phyloP scores from a whole-genome alignment of 257 asterid genomes.

The Solanum verrucosum region DNA sequence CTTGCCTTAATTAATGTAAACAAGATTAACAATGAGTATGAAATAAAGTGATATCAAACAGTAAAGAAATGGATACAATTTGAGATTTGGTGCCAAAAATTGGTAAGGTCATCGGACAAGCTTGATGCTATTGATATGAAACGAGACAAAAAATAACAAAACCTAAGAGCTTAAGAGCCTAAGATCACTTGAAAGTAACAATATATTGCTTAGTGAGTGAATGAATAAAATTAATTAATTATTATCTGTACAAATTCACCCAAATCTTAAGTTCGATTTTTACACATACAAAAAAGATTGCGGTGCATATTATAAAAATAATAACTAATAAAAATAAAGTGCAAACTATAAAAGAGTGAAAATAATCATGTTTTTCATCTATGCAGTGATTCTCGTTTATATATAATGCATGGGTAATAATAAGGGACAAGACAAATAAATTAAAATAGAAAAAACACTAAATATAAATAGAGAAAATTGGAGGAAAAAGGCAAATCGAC shows the following conservation, averaged over 20 bases:
- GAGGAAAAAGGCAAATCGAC: too few relatives aligned
- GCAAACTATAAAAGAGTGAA: background rate
- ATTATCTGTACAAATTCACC: too few relatives aligned
- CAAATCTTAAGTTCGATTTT: too few relatives aligned
- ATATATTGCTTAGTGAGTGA: too few relatives aligned
- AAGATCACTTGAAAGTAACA: too few relatives aligned
- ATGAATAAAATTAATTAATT: too few relatives aligned
- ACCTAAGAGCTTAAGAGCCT: background rate
- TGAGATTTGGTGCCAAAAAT: background rate
- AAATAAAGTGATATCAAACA: background rate
- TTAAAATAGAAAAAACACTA: too few relatives aligned
- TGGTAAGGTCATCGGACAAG: background rate
- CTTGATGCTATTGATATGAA: background rate
- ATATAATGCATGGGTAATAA: too few relatives aligned
- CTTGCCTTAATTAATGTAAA: background rate
- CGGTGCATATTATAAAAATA: too few relatives aligned
- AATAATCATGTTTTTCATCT: background rate
- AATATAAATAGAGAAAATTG: too few relatives aligned
- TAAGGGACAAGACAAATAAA: too few relatives aligned
- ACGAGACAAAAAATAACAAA: background rate
- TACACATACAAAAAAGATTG: too few relatives aligned
- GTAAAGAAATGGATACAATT: background rate
- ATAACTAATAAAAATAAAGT: background rate
- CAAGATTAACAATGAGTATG: background rate
- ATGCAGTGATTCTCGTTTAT: background rate